Evolutionary conservation across 179 eudicot species (phyloP).

Genomic region (Corrigiola litoralis): DNA sequence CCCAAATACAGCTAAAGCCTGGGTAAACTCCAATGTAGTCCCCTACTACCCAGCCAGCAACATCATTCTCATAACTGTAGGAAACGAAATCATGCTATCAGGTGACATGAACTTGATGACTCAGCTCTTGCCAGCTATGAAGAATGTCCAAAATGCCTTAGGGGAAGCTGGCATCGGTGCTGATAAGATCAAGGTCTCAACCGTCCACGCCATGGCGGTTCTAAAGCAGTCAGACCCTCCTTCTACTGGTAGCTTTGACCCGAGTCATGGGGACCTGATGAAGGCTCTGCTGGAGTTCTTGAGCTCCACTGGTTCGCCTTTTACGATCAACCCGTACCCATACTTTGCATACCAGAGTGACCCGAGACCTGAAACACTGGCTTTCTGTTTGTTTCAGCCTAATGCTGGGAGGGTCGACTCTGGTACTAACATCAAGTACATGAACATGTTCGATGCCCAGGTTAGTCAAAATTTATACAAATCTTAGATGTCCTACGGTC

Average conservation of each 20-base stretch:
- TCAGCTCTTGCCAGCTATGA: constrained; percentile 63
- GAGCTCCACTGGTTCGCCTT: constrained; percentile 52
- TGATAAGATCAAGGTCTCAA: constrained; percentile 65
- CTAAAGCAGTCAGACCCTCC: constrained; percentile 73
- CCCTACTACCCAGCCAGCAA: constrained; percentile 59
- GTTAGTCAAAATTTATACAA: too few relatives aligned
- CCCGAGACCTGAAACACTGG: constrained; percentile 69
- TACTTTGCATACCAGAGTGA: constrained; percentile 76
- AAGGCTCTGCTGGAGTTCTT: constrained; percentile 51
- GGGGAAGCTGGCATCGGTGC: constrained; percentile 18
- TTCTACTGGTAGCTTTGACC: constrained; percentile 58
- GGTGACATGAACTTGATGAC: constrained; percentile 32
- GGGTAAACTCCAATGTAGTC: constrained; percentile 49
- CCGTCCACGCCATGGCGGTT: constrained; percentile 73
- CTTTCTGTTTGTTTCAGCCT: constrained; percentile 72
- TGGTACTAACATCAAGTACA: constrained; percentile 61
- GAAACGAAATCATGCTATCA: constrained; percentile 58
- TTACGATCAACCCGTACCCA: constrained; percentile 77
- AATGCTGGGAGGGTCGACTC: constrained; percentile 68
- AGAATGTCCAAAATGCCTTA: constrained; percentile 50
- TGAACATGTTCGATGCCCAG: constrained; percentile 92
- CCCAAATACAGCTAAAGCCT: constrained; percentile 40
- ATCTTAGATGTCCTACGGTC: too few relatives aligned
- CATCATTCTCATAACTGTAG: constrained; percentile 53
- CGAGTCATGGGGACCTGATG: constrained; percentile 42